Evolutionary conservation across 2,329 filamentous ascomycete genomes (phyloP), one percentile per base, ranked within the genome.

Genomic region (Aquanectria penicillioides): DNA sequence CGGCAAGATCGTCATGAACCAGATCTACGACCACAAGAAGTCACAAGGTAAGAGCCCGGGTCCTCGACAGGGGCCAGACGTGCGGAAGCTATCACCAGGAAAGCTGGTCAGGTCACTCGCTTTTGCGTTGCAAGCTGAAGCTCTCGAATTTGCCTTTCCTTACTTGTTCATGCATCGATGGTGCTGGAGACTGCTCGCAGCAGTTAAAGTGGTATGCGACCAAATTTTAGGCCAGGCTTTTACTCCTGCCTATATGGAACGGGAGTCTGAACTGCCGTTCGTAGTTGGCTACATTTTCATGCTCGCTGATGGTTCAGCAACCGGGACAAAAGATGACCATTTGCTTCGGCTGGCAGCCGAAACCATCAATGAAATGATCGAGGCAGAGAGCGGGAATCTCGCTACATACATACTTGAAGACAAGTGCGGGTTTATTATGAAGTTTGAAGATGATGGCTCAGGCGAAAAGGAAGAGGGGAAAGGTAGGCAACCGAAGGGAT

Each of bases 51-150:
- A 26, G 36, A 26, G 15, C 41, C 22, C n/a, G 41, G 20, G 26
- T 26, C 5, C 10, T 12, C 6, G 22, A 28, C 6, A 36, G 28
- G 37, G 38, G 33, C 5, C 17, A 18, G 28, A 15, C 2, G 18
- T 23, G 3, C 29, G 44, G 3, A 47, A 29, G 17, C 23, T 72
- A 20, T 47, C 50, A 1, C 48, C 67, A 1, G 64, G 65, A 4
- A 37, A 74, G 17, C 71, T 80, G 1, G 64, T 79, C 20, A 43
- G 67, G 36, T 50, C 57, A 4, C 69, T 81, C 2, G 62, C 66
- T 2, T 57, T 73, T 10, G 67, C 74, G 0, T 68, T 82, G 2
- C 64, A 78, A 1, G 66, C 61, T 6, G 80, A 82, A 59, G 52
- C 69, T 0, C 4, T 75, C 1, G 75, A 78, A 57, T 47, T 80